Conservation (phyloP, 2,329 filamentous ascomycete species). For the Fusarium pseudonygamai region DNA sequence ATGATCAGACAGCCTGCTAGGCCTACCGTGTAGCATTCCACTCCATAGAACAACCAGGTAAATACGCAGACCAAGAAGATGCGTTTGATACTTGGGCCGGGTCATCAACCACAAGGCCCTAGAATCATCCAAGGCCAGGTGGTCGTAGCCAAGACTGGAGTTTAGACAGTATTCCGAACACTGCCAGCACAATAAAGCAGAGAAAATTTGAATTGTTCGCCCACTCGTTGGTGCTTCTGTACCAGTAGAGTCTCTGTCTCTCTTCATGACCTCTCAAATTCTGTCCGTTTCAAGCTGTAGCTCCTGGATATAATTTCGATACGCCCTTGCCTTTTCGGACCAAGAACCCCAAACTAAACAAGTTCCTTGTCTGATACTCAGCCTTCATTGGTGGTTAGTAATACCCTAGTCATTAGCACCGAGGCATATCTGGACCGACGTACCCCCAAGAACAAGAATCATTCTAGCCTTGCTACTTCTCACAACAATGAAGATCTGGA, state of each 20-base stretch:
- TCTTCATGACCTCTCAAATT: slow-evolving; percentile 1
- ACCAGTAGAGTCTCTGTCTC: background rate
- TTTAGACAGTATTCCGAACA: background rate
- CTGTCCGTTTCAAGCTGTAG: slow-evolving; percentile 17
- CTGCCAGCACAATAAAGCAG: background rate
- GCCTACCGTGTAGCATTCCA: background rate
- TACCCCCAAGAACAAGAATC: background rate
- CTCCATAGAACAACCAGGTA: background rate
- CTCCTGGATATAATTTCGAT: background rate
- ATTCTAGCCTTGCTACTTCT: background rate
- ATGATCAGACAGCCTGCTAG: background rate
- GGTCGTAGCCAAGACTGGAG: background rate
- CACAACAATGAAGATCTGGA: background rate
- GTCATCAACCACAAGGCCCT: background rate
- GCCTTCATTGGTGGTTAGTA: slow-evolving; percentile 20
- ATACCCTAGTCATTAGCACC: slow-evolving; percentile 3
- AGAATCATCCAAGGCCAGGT: background rate
- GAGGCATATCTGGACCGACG: background rate
- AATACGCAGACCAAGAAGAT: background rate
- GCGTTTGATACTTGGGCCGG: background rate
- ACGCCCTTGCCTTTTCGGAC: background rate
- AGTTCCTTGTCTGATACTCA: background rate
- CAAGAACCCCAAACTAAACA: background rate
- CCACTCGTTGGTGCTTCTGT: background rate
- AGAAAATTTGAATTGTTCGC: background rate